phyloP scores from a whole-genome alignment of 2,329 filamentous ascomycete genomes.

The Calonectria pseudoreteaudii region DNA sequence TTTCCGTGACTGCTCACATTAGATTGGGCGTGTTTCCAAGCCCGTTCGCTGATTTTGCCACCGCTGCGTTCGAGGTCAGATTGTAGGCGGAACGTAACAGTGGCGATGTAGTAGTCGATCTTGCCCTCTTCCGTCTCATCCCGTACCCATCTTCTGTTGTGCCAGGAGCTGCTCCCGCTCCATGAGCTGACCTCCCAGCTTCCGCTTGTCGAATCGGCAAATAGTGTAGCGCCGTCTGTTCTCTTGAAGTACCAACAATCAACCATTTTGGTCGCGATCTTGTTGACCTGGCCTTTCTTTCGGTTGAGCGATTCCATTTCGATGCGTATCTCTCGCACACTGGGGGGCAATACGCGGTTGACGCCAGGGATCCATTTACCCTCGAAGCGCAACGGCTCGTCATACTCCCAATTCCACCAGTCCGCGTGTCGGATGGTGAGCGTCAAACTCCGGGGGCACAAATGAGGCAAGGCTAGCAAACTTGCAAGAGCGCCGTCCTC shows the following conservation, averaged over 20 bases:
- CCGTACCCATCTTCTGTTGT: constrained; percentile 50
- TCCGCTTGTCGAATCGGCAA: constrained; percentile 38
- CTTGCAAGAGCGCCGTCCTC: constrained; percentile 44
- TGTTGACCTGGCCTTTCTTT: constrained; percentile 57
- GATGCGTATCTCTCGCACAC: constrained; percentile 54
- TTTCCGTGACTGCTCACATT: neutral
- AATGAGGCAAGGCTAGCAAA: constrained; percentile 42
- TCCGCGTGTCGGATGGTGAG: constrained; percentile 63
- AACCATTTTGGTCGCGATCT: constrained; percentile 49
- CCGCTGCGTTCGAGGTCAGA: constrained; percentile 33
- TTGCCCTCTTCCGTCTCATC: constrained; percentile 54
- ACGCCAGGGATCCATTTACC: constrained; percentile 50
- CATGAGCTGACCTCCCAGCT: constrained; percentile 51
- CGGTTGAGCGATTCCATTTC: constrained; percentile 61
- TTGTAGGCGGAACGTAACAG: constrained; percentile 50
- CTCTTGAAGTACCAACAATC: constrained; percentile 42
- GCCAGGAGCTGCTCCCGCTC: constrained; percentile 59
- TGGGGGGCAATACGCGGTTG: constrained; percentile 40
- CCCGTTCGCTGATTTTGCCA: constrained; percentile 27
- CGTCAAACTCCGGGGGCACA: constrained; percentile 52
- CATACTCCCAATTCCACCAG: constrained; percentile 59
- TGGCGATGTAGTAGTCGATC: constrained; percentile 58
- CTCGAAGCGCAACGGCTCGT: constrained; percentile 50
- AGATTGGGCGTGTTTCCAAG: neutral
- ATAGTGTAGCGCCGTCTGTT: constrained; percentile 46